Conservation (phyloP, 257 asterid genomes). For the Solanum bulbocastanum region DNA sequence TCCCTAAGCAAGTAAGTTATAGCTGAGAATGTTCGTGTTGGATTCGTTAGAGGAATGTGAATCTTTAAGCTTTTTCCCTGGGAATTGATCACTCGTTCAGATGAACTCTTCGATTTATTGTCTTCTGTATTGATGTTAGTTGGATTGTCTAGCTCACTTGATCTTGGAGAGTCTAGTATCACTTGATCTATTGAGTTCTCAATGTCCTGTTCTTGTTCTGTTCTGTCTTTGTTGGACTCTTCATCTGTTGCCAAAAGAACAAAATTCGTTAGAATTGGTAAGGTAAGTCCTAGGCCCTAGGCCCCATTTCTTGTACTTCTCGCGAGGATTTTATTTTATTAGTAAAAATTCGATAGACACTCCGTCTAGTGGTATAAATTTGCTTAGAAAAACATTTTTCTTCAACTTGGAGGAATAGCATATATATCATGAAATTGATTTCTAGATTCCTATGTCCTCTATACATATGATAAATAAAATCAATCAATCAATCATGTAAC, state of each 20-base stretch:
- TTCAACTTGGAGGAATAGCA: neutral
- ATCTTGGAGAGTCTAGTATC: slow-evolving; percentile 22
- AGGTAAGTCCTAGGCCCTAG: neutral
- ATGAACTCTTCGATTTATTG: slow-evolving; percentile 26
- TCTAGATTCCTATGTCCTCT: neutral
- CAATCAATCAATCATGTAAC: neutral
- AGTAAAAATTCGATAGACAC: neutral
- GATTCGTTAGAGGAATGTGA: slow-evolving; percentile 78
- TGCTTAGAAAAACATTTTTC: neutral
- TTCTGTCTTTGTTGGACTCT: slow-evolving; percentile 31
- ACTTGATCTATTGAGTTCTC: slow-evolving; percentile 27
- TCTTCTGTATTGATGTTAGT: slow-evolving; percentile 35
- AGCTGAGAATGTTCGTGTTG: slow-evolving; percentile 67
- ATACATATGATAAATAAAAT: neutral
- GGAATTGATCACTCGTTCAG: slow-evolving; percentile 32
- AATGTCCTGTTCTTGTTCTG: slow-evolving; percentile 35
- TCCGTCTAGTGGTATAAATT: neutral
- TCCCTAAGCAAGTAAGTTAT: slow-evolving; percentile 71
- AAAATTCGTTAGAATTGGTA: neutral
- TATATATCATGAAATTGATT: neutral
- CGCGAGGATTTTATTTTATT: too few relatives aligned
- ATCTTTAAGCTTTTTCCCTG: slow-evolving; percentile 58
- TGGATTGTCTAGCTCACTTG: slow-evolving; percentile 32
- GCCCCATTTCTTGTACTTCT: neutral
- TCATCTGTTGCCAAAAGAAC: slow-evolving; percentile 35